These are phyloP conservation scores for Lagenaria siceraria DNA, from an alignment of 306 rosid genomes.

Conservation along the genomic window DNA sequence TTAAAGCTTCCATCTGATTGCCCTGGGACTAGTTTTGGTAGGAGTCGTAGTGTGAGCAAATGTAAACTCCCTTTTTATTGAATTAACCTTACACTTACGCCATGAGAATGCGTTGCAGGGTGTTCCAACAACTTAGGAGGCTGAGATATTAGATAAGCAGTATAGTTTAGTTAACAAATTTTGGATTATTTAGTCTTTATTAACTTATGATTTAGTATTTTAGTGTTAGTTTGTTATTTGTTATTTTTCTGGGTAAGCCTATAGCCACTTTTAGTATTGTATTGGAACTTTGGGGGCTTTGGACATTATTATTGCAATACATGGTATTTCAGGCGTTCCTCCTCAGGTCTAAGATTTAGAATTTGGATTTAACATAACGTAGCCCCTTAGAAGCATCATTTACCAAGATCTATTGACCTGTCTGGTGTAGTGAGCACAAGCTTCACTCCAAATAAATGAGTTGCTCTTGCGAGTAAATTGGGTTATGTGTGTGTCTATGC, in stretches of 20 bases:
- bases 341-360: too few species aligned
- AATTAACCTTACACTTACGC: background rate
- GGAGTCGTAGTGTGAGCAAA: conserved; percentile 49
- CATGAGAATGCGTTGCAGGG: background rate
- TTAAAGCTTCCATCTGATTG: conserved; percentile 49
- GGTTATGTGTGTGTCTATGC: too few species aligned
- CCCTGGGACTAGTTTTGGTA: conserved; percentile 60
- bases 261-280: background rate
- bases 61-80: conserved; percentile 74
- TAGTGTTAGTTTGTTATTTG: background rate
- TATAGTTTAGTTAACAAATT: background rate
- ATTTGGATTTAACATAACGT: too few species aligned
- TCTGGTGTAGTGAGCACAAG: too few species aligned
- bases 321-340: background rate
- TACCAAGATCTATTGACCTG: too few species aligned
- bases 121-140: background rate
- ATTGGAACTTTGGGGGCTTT: background rate
- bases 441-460: too few species aligned
- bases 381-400: too few species aligned
- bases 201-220: background rate
- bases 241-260: background rate
- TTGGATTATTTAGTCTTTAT: background rate
- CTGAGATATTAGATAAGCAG: background rate
- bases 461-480: too few species aligned
- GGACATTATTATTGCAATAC: background rate